These are phyloP conservation scores for Pestalotiopsis sp. DNA, from an alignment of 2,329 filamentous ascomycete species.

Conservation along the genomic window DNA sequence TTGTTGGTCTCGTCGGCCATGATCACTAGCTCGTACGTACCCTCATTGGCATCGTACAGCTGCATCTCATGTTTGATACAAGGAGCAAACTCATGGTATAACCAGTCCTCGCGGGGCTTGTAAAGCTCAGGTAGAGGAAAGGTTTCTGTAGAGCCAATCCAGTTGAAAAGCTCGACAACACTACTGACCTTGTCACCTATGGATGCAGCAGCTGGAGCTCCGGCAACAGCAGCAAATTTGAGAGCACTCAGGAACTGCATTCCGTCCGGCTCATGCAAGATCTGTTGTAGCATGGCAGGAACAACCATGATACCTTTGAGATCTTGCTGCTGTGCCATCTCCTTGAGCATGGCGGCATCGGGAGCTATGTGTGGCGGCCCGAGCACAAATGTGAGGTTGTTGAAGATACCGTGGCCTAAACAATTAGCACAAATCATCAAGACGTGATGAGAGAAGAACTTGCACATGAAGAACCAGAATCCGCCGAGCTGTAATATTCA, in stretches of 20 bases:
- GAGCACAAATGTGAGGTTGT: slow-evolving; percentile 18
- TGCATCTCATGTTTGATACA: slow-evolving; percentile 27
- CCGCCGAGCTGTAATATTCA: slow-evolving; percentile 1
- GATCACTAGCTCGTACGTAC: slow-evolving; percentile 30
- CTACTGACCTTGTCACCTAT: slow-evolving; percentile 16
- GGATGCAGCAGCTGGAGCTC: slow-evolving; percentile 17
- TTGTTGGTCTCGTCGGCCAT: slow-evolving; percentile 21
- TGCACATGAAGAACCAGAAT: slow-evolving; percentile 14
- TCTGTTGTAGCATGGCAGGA: slow-evolving; percentile 20
- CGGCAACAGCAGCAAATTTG: slow-evolving; percentile 20
- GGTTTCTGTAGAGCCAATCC: slow-evolving; percentile 26
- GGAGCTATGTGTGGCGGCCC: slow-evolving; percentile 22
- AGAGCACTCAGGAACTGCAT: slow-evolving; percentile 19
- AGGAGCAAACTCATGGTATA: slow-evolving; percentile 33
- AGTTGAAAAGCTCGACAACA: slow-evolving; percentile 18
- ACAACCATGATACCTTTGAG: slow-evolving; percentile 18
- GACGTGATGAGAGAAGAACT: neutral
- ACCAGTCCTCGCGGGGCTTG: slow-evolving; percentile 28
- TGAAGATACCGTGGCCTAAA: slow-evolving; percentile 21
- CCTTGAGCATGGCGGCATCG: slow-evolving; percentile 19
- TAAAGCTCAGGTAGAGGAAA: slow-evolving; percentile 21
- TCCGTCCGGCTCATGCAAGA: slow-evolving; percentile 20
- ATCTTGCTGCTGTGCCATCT: slow-evolving; percentile 18
- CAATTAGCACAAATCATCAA: neutral
- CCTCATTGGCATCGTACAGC: slow-evolving; percentile 7